Evolutionary conservation across 495 filamentous ascomycete genomes (phyloP), one percentile per base, ranked within the genome.

Genomic region (Podospora bellae-mahoneyi): DNA sequence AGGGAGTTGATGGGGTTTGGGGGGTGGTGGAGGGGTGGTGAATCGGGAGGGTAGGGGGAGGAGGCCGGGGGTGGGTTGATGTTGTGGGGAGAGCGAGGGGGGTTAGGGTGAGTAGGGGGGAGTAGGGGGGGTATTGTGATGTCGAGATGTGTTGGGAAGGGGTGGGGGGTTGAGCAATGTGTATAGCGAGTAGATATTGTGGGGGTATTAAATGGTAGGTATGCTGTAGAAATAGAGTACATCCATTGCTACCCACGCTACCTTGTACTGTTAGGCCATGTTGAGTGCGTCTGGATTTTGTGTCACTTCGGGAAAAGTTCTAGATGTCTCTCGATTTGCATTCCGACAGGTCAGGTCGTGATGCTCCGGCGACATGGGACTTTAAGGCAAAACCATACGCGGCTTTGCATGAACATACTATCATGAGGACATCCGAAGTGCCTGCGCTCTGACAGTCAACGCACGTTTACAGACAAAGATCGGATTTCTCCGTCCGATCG

Each of bases 1-100:
- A 90, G 90, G 64, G 82, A 81, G 26, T 76, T 96, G 77, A 78
- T 96, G 69, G 83, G 81, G 64, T 92, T 90, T 78, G 93, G 88
- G 32, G 80, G 66, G 85, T 89, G 69, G 85, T 81, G 2, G 90
- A 94, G 78, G 75, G 64, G 60, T 73, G 10, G 69, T 67, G 19
- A 73, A 67, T 19, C 73, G 54, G 23, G 71, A 68, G 18, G 61
- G n/a, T 28, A 63, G 44, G 53, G 67, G 66, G 68, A 69, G 71
- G 48, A 44, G 74, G 68, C 72, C 75, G 19, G 66, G 30, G 20
- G 56, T 78, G 78, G 76, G 69, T 79, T 4, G 76, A 78, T 73
- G 76, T 78, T n/a, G 64, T 78, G 26, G 63, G 62, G 66, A 32
- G 30, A 54, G 71, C 66, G 4, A 71, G 61, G 64, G 62, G 55